These are phyloP conservation scores for Aspergillus proliferans DNA, from an alignment of 2,329 filamentous ascomycete genomes.

Conservation along the genomic window DNA sequence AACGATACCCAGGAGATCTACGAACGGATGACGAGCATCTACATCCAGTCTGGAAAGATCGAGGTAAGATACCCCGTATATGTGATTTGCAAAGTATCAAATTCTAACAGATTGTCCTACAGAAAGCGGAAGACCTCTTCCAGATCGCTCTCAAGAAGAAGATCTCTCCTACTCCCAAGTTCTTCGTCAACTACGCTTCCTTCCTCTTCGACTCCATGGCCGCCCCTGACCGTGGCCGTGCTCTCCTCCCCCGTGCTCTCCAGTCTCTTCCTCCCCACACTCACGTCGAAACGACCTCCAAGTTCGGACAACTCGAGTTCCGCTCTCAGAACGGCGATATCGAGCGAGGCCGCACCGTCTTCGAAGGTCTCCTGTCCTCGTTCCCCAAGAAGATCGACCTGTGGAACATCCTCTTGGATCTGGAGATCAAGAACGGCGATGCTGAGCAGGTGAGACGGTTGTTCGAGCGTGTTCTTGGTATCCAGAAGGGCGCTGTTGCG, in stretches of 20 bases:
- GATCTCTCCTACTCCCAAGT: constrained; percentile 68
- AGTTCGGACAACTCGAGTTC: constrained; percentile 91
- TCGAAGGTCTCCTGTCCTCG: constrained; percentile 75
- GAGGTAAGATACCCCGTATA: constrained; percentile 54
- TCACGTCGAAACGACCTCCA: constrained; percentile 70
- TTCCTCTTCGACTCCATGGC: constrained; percentile 74
- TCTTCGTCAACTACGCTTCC: constrained; percentile 92
- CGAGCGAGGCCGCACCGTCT: constrained; percentile 89
- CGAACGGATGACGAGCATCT: constrained; percentile 85
- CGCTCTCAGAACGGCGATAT: constrained; percentile 72
- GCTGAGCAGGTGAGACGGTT: constrained; percentile 64
- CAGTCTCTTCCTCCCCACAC: constrained; percentile 69
- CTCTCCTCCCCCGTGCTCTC: constrained; percentile 72
- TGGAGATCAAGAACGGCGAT: constrained; percentile 63
- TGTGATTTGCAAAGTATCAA: background rate
- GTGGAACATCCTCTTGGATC: constrained; percentile 85
- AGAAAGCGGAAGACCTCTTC: constrained; percentile 87
- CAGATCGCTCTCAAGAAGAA: constrained; percentile 85
- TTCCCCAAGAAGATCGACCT: constrained; percentile 87
- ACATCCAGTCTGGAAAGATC: constrained; percentile 82
- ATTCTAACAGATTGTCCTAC: constrained; percentile 10
- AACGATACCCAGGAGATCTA: constrained; percentile 88
- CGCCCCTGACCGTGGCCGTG: constrained; percentile 67
- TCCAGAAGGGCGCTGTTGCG: constrained; percentile 32
- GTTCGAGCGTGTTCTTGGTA: constrained; percentile 66